Percentiles rank a stretch among this genome's conserved stretches.
Conservation (phyloP, 768 basidiomycete species). For the Collybiopsis luxurians region DNA sequence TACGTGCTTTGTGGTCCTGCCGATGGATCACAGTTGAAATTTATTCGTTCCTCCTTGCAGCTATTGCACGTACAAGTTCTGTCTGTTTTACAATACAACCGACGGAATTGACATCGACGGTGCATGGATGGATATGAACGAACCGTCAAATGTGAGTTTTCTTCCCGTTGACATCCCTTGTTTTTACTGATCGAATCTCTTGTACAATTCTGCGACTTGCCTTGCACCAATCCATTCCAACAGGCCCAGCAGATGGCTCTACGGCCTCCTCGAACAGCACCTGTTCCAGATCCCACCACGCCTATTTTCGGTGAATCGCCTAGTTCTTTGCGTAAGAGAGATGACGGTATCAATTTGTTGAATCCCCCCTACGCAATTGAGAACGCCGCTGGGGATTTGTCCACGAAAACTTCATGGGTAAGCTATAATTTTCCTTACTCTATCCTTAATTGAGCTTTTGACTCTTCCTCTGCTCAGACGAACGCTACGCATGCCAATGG, state of each 20-base stretch:
- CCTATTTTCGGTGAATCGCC: constrained; percentile 43
- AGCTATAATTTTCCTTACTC: constrained; percentile 17
- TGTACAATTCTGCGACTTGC: constrained; percentile 57
- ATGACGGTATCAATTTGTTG: constrained; percentile 30
- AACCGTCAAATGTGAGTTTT: constrained; percentile 64
- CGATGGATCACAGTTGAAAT: background rate
- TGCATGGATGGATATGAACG: constrained; percentile 78
- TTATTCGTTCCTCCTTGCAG: constrained; percentile 26
- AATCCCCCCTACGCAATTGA: constrained; percentile 59
- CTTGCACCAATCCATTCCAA: constrained; percentile 58
- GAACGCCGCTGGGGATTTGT: constrained; percentile 48
- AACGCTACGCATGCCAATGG: constrained; percentile 55
- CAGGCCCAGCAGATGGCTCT: constrained; percentile 51
- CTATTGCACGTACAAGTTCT: constrained; percentile 64
- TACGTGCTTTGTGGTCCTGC: constrained; percentile 24
- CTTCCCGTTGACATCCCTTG: background rate
- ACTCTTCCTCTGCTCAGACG: too few relatives aligned
- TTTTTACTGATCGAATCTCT: background rate
- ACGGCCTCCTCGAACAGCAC: constrained; percentile 49
- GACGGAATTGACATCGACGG: constrained; percentile 66
- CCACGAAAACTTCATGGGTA: constrained; percentile 54
- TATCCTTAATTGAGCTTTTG: background rate
- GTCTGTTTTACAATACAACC: constrained; percentile 49
- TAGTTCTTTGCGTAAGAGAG: constrained; percentile 19
- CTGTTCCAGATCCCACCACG: constrained; percentile 50